Conservation (phyloP, 345 rosid genomes). For the Lumnitzera littorea region DNA sequence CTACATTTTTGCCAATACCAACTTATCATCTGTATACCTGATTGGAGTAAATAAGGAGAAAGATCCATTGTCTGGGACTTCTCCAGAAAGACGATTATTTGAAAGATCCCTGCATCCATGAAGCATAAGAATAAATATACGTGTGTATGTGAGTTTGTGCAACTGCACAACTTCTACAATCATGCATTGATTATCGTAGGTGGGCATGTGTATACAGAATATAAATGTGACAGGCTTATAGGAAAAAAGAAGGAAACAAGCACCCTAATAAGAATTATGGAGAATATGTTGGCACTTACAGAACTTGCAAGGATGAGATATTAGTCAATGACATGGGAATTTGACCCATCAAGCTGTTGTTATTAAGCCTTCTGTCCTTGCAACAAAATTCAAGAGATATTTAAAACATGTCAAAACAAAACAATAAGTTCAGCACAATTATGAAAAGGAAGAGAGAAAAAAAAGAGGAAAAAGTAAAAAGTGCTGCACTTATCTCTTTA, state of each 20-base stretch:
- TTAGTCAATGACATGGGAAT: constrained; percentile 91
- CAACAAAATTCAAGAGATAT: constrained; percentile 20
- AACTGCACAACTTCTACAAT: too few species aligned
- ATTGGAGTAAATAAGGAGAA: constrained; percentile 97
- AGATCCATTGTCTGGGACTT: constrained; percentile 96
- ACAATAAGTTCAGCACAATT: too few species aligned
- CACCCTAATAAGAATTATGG: too few species aligned
- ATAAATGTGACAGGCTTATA: too few species aligned
- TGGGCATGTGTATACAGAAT: too few species aligned
- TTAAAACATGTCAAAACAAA: background rate
- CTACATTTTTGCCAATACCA: background rate
- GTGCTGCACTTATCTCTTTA: too few species aligned
- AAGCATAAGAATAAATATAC: too few species aligned
- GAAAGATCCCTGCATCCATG: constrained; percentile 71
- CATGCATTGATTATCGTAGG: too few species aligned
- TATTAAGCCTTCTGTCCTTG: constrained; percentile 90
- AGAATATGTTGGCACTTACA: constrained; percentile 49
- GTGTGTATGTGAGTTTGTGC: too few species aligned
- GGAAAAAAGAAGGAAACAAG: too few species aligned
- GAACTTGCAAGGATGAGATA: constrained; percentile 81
- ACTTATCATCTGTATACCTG: constrained; percentile 45
- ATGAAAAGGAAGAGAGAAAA: too few species aligned
- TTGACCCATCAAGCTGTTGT: constrained; percentile 75
- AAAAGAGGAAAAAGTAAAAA: too few species aligned
- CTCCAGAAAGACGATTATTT: constrained; percentile 84